Base-by-base conservation (phyloP, 2,329 filamentous ascomycete genomes). In the Dryadomyces sulphureus region DNA sequence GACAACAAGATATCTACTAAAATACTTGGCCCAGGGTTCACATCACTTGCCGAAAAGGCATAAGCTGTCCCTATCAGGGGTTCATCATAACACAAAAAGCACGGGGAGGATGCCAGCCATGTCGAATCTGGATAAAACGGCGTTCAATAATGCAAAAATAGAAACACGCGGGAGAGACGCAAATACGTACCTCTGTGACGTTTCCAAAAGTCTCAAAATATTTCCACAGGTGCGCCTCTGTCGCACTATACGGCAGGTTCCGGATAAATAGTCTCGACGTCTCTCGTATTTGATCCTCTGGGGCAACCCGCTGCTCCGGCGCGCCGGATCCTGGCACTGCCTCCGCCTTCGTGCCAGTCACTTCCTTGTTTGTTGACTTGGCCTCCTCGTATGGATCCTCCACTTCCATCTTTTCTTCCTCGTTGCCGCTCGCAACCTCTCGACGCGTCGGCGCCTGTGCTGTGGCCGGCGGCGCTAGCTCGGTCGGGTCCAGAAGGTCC, bases 51-150 rank as follows among this genome's bases (percentile, higher is more conserved):
- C 68, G 62, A 57, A 24, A n/a, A 72, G 84, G 84, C 11, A 90
- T 95, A 84, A 88, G 90, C 79, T 96, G 92, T 96, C 92, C 92
- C 92, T 96, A 96, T 96, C 92, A 84, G 84, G 77, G 77, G 69
- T 86, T 96, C 90, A 96, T 96, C 92, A 90, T 75, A 5, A 90
- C 75, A 4, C 17, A 7, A 54, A 52, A 42, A 25, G 25, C 9
- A 9, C 35, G 17, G 42, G 27, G 27, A n/a, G 30, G 35, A 44
- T 27, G 41, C 27, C 8, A 12, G 2, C 20, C 12, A 19, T 30
- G 12, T 25, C n/a, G n/a, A n/a, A n/a, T n/a, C n/a, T n/a, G n/a
- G n/a, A n/a, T n/a, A n/a, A n/a, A n/a, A n/a, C n/a, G n/a, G n/a
- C n/a, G n/a, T n/a, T n/a, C n/a, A n/a, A n/a, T n/a, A n/a, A n/a